A percentile compares a stretch with the other conserved stretches of the same genome.
These are phyloP conservation scores for Primulina tabacum DNA, from an alignment of 257 asterid species.

Conservation along the genomic window DNA sequence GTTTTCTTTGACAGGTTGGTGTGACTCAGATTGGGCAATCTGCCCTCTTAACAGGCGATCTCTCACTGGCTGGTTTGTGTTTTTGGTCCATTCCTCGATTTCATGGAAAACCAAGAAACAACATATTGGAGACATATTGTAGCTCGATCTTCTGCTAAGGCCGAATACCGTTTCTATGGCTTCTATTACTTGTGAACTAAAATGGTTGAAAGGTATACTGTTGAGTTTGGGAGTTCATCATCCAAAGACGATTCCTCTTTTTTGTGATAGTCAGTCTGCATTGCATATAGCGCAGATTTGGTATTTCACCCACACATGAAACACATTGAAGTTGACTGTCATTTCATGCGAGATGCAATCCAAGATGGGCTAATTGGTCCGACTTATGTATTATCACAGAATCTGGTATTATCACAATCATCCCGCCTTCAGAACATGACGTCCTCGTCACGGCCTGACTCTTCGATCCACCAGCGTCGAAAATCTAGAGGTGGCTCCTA, in stretches of 20 bases:
- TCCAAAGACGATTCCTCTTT: not conserved
- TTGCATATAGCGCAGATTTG: too few relatives aligned
- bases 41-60: not conserved
- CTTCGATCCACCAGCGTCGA: too few relatives aligned
- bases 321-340: too few relatives aligned
- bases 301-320: too few relatives aligned
- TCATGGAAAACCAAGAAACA: conserved; percentile 1
- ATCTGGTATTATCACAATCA: too few relatives aligned
- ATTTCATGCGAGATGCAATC: not conserved
- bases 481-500: too few relatives aligned
- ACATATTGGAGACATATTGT: not conserved
- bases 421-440: too few relatives aligned
- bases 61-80: not conserved
- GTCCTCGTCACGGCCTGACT: too few relatives aligned
- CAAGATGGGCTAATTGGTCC: not conserved
- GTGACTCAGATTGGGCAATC: too few relatives aligned
- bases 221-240: not conserved
- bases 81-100: not conserved
- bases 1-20: too few relatives aligned
- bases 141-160: not conserved
- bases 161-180: not conserved
- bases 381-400: too few relatives aligned
- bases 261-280: not conserved
- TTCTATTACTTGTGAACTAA: not conserved
- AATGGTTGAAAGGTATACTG: not conserved